Percentiles rank a stretch among this genome's conserved stretches.
Conservation (phyloP, 306 rosid genomes). For the Hippophae gyantsensis region DNA sequence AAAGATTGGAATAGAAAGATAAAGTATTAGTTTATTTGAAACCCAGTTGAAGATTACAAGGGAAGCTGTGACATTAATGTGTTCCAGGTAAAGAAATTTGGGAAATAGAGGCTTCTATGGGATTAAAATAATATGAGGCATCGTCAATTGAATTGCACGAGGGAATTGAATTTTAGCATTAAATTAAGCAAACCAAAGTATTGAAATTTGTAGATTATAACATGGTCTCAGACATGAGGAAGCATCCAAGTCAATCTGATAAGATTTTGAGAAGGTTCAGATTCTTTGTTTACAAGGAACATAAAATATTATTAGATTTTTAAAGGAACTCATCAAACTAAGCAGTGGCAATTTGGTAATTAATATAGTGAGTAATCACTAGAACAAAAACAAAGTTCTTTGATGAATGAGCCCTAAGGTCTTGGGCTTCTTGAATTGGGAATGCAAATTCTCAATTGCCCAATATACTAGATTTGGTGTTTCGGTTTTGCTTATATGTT, state of each 20-base stretch:
- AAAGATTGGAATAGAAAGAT: constrained; percentile 62
- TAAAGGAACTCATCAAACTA: constrained; percentile 12
- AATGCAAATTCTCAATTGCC: constrained; percentile 21
- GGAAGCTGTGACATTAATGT: constrained; percentile 28
- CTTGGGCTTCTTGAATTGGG: constrained; percentile 20
- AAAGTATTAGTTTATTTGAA: constrained; percentile 28
- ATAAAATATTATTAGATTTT: constrained; percentile 22
- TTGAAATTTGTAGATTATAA: constrained; percentile 13
- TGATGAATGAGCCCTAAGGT: constrained; percentile 32
- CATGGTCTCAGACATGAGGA: neutral
- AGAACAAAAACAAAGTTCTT: constrained; percentile 28
- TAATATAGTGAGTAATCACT: constrained; percentile 37
- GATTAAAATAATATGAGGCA: constrained; percentile 19
- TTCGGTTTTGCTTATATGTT: constrained; percentile 22
- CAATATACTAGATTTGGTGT: constrained; percentile 33
- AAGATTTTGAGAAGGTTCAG: constrained; percentile 24
- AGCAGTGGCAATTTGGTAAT: neutral
- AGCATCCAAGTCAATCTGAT: constrained; percentile 31
- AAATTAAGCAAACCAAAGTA: constrained; percentile 17
- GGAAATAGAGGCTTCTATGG: constrained; percentile 41
- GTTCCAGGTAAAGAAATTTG: constrained; percentile 44
- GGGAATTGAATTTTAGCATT: neutral
- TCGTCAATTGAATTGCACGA: constrained; percentile 11
- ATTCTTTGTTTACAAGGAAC: constrained; percentile 17
- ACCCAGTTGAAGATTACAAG: constrained; percentile 16